Conservation (phyloP, 169 alveolate species). For the Eimeria maxima region DNA sequence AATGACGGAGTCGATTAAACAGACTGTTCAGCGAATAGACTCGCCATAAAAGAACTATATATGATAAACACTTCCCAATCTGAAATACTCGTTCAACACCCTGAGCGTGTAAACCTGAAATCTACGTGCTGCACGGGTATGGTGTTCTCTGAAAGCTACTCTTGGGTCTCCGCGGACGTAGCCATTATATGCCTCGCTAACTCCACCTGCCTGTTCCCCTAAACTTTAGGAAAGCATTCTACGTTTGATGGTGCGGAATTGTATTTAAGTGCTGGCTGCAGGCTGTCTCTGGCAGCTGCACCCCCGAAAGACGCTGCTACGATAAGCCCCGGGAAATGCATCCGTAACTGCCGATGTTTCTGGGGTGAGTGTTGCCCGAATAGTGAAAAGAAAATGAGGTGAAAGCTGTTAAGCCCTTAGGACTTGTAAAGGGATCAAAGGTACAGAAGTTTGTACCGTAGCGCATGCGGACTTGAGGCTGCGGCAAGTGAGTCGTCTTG, state of each 20-base stretch:
- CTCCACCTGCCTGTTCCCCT: background rate
- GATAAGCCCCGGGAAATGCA: background rate
- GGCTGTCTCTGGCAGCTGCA: slow-evolving; percentile 13
- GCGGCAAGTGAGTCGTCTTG: slow-evolving; percentile 54
- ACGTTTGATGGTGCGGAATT: background rate
- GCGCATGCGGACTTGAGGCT: slow-evolving; percentile 50
- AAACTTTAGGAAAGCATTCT: background rate
- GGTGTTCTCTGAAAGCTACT: background rate
- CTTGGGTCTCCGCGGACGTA: background rate
- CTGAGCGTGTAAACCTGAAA: too few species aligned
- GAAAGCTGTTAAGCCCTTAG: background rate
- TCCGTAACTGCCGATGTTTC: background rate
- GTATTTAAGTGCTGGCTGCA: background rate
- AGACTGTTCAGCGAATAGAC: background rate
- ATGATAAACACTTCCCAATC: background rate
- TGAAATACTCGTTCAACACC: background rate
- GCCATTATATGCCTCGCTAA: background rate
- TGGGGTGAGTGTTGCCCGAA: background rate
- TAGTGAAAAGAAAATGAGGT: background rate
- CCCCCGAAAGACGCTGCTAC: background rate
- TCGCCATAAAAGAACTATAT: background rate
- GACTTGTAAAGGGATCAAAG: background rate
- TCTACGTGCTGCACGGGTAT: too few species aligned
- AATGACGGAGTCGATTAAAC: background rate
- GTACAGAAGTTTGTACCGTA: background rate